Conservation (phyloP, 352 stramenopile genomes). For the Phytophthora hibernalis region DNA sequence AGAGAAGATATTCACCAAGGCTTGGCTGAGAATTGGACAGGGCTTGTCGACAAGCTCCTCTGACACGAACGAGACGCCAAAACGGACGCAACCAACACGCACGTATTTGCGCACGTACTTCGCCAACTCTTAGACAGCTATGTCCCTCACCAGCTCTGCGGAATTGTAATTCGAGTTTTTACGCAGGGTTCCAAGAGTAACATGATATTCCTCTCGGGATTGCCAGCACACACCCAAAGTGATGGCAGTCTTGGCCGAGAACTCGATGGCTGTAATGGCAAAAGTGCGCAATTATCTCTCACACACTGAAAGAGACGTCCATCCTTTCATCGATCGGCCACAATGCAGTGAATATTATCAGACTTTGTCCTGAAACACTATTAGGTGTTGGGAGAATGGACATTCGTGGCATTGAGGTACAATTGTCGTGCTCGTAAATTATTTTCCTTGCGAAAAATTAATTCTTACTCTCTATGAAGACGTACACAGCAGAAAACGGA, state of each 20-base stretch:
- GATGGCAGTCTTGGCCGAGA: conserved; percentile 14
- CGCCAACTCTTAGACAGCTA: neutral
- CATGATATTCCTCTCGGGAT: neutral
- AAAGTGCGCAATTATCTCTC: no score
- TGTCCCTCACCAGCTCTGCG: conserved; percentile 20
- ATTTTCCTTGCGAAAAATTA: no score
- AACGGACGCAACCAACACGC: neutral
- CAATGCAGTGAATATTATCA: no score
- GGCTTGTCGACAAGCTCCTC: conserved; percentile 14
- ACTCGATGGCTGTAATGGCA: conserved; percentile 21
- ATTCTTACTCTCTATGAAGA: no score
- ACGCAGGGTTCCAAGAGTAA: conserved; percentile 7
- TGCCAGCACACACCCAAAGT: conserved; percentile 20
- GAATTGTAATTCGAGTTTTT: conserved; percentile 8
- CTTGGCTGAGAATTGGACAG: conserved; percentile 9
- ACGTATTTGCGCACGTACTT: neutral
- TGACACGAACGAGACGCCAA: neutral
- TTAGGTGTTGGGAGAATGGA: no score
- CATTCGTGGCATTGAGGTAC: no score
- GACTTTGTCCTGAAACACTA: no score
- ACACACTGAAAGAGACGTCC: no score
- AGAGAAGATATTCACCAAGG: neutral
- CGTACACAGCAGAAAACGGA: no score
- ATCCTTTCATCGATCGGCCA: no score
- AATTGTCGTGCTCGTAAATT: no score